A percentile compares a stretch with the other conserved stretches of the same genome.
Evolutionary conservation across 345 rosid species (phyloP).

Genomic region (Populus deltoides): DNA sequence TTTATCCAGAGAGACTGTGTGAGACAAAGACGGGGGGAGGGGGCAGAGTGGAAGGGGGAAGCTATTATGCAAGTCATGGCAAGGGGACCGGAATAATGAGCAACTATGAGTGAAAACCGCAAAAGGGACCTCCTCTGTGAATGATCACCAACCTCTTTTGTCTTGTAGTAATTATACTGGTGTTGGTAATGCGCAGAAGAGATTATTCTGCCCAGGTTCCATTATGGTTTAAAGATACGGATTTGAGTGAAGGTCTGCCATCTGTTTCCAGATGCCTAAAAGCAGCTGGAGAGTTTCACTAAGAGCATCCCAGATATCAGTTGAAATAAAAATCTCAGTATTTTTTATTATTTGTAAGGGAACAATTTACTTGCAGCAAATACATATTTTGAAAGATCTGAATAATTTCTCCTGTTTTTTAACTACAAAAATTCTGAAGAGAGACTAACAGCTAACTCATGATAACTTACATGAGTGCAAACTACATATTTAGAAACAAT

Average conservation of each 20-base stretch:
- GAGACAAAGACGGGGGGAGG: neutral
- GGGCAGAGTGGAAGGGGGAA: neutral
- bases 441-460: too few relatives aligned
- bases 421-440: too few relatives aligned
- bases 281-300: neutral
- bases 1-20: conserved; percentile 2
- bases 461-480: too few relatives aligned
- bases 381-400: too few relatives aligned
- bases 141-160: conserved; percentile 16
- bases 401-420: too few relatives aligned
- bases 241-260: neutral
- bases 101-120: conserved; percentile 12
- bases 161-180: conserved; percentile 17
- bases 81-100: conserved; percentile 26
- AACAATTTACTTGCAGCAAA: neutral
- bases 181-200: conserved; percentile 13
- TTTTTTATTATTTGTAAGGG: neutral
- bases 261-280: neutral
- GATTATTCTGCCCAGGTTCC: conserved; percentile 15
- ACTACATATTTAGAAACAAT: too few relatives aligned
- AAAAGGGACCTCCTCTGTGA: conserved; percentile 3
- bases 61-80: conserved; percentile 14
- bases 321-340: neutral
- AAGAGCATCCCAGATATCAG: neutral
- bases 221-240: conserved; percentile 2